Percentiles rank a stretch among this genome's conserved stretches.
Evolutionary conservation across 306 rosid genomes (phyloP).

Genomic region (Mucuna pruriens): DNA sequence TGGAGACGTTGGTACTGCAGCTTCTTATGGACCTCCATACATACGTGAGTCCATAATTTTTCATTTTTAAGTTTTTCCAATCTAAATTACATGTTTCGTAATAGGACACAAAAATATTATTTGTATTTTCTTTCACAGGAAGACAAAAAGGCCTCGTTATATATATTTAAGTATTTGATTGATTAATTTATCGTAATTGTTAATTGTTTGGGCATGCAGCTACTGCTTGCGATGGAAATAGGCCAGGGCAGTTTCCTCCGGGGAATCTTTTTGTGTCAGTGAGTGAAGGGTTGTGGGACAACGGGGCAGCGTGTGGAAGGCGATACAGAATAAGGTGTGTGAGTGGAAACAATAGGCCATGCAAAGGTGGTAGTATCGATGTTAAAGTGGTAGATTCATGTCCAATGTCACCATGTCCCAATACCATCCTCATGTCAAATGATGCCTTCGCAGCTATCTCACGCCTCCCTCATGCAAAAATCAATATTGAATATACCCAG

Average conservation of each 20-base stretch:
- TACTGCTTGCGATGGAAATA: slow-evolving; percentile 58
- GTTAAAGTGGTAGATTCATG: slow-evolving; percentile 75
- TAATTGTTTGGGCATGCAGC: slow-evolving; percentile 45
- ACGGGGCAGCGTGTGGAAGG: slow-evolving; percentile 80
- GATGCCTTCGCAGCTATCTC: slow-evolving; percentile 66
- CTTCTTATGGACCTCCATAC: slow-evolving; percentile 61
- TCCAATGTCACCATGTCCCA: slow-evolving; percentile 47
- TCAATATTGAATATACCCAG: slow-evolving; percentile 72
- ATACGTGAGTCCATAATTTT: slow-evolving; percentile 49
- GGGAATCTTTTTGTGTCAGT: slow-evolving; percentile 60
- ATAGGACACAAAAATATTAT: neutral
- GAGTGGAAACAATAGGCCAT: slow-evolving; percentile 67
- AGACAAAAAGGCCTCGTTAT: neutral
- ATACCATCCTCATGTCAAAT: slow-evolving; percentile 56
- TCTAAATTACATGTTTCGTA: neutral
- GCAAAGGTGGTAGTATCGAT: slow-evolving; percentile 61
- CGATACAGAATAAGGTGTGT: slow-evolving; percentile 70
- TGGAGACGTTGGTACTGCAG: slow-evolving; percentile 61
- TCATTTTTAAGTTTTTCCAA: neutral
- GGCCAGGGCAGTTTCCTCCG: slow-evolving; percentile 52
- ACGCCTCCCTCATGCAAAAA: slow-evolving; percentile 40
- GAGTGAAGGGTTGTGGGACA: slow-evolving; percentile 80
- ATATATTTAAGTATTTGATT: too few species aligned
- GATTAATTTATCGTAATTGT: neutral
- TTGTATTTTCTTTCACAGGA: neutral